Base-by-base conservation (phyloP, 2,329 filamentous ascomycete genomes). In the Eutypa lata region DNA sequence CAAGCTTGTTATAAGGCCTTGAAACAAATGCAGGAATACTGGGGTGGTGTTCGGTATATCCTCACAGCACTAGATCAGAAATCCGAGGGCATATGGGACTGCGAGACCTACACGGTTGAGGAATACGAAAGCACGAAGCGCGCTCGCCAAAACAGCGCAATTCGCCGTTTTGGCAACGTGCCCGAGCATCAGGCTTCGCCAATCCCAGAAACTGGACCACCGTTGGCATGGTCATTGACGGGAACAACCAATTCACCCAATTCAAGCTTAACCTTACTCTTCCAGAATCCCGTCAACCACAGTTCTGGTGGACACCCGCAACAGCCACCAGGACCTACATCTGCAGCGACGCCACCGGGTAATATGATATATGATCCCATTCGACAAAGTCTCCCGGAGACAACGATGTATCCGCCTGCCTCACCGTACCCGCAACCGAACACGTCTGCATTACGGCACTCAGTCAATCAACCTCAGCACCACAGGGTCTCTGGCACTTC, bases 21-120 rank as follows among this genome's bases (percentile, higher is more conserved):
- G 11, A 85, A 92, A 60, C 86, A 90, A 45, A 76, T 95, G n/a
- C 84, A 94, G 60, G 80, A 81, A 1, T 94, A 94, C 65, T 96
- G 91, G 91, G 88, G 88, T 35, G 91, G 91, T 7, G 87, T 90
- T 24, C 87, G 89, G 53, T 96, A 96, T 66, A 95, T 96, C 38
- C 73, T 96, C 37, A 93, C 89, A 0, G 90, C 91, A 0, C 74
- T 96, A 11, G 90, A 95, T 61, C 91, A 95, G 61, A 94, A 94
- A 67, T 86, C 90, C 14, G 91, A 93, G 67, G 91, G 91, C 1
- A 90, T 93, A 37, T 89, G 87, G 70, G 90, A 96, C 63, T 91
- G 81, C 54, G 83, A 86, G 64, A 84, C 82, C 0, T 85, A 79
- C 57, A 85, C 82, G 0, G 73, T 72, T 1, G 90, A 95, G 65